Conservation (phyloP, 1,139 yeast genomes). For the Sugiyamaella paludigena region DNA sequence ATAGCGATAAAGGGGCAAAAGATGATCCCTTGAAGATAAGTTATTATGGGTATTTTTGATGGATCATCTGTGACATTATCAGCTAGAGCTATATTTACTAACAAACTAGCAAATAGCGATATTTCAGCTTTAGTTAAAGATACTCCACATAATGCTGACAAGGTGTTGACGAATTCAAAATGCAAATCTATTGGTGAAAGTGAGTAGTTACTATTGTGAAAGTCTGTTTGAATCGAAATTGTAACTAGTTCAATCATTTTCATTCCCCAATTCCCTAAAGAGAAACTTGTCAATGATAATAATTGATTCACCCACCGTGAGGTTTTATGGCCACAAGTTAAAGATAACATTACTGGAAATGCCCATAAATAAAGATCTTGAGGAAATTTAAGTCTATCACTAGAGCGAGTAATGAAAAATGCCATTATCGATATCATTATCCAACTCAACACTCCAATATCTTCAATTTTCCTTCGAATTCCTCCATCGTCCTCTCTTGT, state of each 20-base stretch:
- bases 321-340: slow-evolving; percentile 5
- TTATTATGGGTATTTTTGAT: slow-evolving; percentile 2
- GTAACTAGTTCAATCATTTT: slow-evolving; percentile 7
- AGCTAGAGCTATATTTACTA: slow-evolving; percentile 20
- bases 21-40: slow-evolving; percentile 18
- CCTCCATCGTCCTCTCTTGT: slow-evolving; percentile 5
- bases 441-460: slow-evolving; percentile 12
- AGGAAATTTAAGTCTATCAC: background rate
- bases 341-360: slow-evolving; percentile 25
- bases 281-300: slow-evolving; percentile 19
- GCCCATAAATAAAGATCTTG: slow-evolving; percentile 23
- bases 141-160: slow-evolving; percentile 20
- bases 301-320: slow-evolving; percentile 16
- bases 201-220: background rate
- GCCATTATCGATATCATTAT: slow-evolving; percentile 11
- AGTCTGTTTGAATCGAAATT: slow-evolving; percentile 1
- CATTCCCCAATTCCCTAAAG: slow-evolving; percentile 11
- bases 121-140: slow-evolving; percentile 28
- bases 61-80: background rate
- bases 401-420: slow-evolving; percentile 3
- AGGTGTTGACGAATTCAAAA: slow-evolving; percentile 15
- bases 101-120: slow-evolving; percentile 25
- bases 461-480: slow-evolving; percentile 1
- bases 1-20: slow-evolving; percentile 24
- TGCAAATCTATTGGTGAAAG: slow-evolving; percentile 24